These are phyloP conservation scores for Hymenoscyphus fructigenus DNA, from an alignment of 2,329 filamentous ascomycete species.

Conservation along the genomic window DNA sequence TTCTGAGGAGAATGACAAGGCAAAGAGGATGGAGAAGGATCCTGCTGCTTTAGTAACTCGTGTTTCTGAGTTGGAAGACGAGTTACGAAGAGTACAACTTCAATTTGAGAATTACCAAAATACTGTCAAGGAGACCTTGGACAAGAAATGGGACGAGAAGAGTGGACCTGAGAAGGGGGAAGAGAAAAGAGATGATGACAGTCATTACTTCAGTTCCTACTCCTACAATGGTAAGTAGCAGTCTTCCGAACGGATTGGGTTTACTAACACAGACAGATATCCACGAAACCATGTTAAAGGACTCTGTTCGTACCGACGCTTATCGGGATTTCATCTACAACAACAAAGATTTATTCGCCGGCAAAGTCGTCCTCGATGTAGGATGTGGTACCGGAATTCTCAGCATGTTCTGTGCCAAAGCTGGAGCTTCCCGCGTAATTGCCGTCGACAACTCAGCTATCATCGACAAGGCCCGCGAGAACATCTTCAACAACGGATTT, in stretches of 20 bases:
- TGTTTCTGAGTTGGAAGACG: conserved; percentile 41
- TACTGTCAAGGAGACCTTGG: conserved; percentile 41
- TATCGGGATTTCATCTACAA: conserved; percentile 95
- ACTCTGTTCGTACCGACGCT: conserved; percentile 80
- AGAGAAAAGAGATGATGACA: conserved; percentile 51
- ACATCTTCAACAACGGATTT: conserved; percentile 78
- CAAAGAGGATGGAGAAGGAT: conserved; percentile 22
- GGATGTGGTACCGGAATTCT: conserved; percentile 86
- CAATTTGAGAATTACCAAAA: conserved; percentile 43
- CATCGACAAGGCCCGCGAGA: conserved; percentile 81
- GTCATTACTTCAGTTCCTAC: conserved; percentile 64
- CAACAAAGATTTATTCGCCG: conserved; percentile 83
- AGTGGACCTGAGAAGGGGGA: conserved; percentile 24
- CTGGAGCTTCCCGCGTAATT: conserved; percentile 81
- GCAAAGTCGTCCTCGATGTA: conserved; percentile 86
- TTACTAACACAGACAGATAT: conserved; percentile 59
- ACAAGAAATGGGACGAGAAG: conserved; percentile 40
- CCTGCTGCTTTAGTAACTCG: conserved; percentile 33
- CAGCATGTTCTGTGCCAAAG: conserved; percentile 91
- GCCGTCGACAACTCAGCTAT: conserved; percentile 93
- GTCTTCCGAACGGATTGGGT: not conserved
- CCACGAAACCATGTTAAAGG: conserved; percentile 94
- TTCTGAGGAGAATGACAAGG: conserved; percentile 30
- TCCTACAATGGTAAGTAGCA: conserved; percentile 58
- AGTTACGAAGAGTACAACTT: conserved; percentile 39